Evolutionary conservation across 768 basidiomycete genomes (phyloP).

Genomic region (Jaapia argillacea): DNA sequence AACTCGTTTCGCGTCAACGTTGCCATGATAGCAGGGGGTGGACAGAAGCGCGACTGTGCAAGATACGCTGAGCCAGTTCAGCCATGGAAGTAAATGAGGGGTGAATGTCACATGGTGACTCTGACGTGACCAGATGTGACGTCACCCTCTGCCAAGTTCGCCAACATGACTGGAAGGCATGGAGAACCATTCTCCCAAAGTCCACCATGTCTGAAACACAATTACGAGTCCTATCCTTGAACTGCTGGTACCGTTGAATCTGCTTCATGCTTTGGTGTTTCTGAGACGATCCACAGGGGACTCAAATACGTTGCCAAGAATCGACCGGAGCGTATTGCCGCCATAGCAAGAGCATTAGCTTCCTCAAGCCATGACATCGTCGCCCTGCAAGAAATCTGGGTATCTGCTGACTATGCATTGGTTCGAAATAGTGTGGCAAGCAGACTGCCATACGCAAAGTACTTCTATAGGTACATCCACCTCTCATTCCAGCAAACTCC

Average conservation of each 20-base stretch:
- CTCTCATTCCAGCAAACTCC: not conserved
- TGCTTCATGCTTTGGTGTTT: not conserved
- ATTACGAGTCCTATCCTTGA: constrained; percentile 59
- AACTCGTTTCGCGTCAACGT: not conserved
- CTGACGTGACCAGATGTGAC: too few relatives aligned
- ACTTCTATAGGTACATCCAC: constrained; percentile 60
- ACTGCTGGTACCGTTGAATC: constrained; percentile 55
- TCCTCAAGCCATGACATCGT: constrained; percentile 65
- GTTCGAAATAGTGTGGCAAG: constrained; percentile 45
- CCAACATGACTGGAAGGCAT: too few relatives aligned
- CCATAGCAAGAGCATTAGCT: constrained; percentile 60
- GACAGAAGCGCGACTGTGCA: too few relatives aligned
- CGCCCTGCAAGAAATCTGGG: constrained; percentile 85
- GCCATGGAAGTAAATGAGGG: too few relatives aligned
- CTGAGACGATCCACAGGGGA: constrained; percentile 43
- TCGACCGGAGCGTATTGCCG: constrained; percentile 58
- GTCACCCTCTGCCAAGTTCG: too few relatives aligned
- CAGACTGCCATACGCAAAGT: constrained; percentile 62
- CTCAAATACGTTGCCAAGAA: constrained; percentile 78
- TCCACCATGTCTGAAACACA: constrained; percentile 26
- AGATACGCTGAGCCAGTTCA: too few relatives aligned
- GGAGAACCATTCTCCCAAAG: not conserved
- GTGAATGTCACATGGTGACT: too few relatives aligned
- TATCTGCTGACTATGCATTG: constrained; percentile 67
- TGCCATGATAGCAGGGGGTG: too few relatives aligned